Conservation (phyloP, 805 yeast species). For the Candida insectorum region DNA sequence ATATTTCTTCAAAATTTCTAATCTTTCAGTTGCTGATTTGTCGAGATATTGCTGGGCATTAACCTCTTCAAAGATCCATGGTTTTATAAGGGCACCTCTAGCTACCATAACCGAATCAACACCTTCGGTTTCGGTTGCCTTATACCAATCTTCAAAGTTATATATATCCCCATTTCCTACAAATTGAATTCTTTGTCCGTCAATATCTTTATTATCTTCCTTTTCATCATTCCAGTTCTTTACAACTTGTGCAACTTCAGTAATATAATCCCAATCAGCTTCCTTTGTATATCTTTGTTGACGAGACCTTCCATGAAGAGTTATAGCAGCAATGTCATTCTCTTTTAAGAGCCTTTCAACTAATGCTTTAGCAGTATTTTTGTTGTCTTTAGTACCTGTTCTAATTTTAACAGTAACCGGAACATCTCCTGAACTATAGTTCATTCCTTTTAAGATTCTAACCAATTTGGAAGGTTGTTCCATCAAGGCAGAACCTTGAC, state of each 20-base stretch:
- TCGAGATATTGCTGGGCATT: slow-evolving; percentile 87
- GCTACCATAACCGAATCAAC: slow-evolving; percentile 97
- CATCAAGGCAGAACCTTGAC: slow-evolving; percentile 92
- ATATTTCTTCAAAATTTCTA: slow-evolving; percentile 67
- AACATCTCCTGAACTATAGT: slow-evolving; percentile 79
- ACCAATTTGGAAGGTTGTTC: slow-evolving; percentile 82
- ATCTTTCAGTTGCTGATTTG: slow-evolving; percentile 84
- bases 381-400: slow-evolving; percentile 82
- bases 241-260: slow-evolving; percentile 66
- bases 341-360: slow-evolving; percentile 71
- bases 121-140: slow-evolving; percentile 58
- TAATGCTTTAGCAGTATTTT: slow-evolving; percentile 81
- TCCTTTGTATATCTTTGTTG: slow-evolving; percentile 90
- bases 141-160: slow-evolving; percentile 85
- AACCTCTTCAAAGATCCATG: slow-evolving; percentile 97
- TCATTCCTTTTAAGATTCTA: slow-evolving; percentile 84
- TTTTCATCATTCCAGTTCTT: slow-evolving; percentile 54
- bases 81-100: slow-evolving; percentile 95
- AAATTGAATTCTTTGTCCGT: slow-evolving; percentile 66
- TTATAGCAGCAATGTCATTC: slow-evolving; percentile 84
- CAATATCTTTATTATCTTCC: slow-evolving; percentile 59
- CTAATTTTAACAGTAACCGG: slow-evolving; percentile 92
- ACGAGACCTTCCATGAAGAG: slow-evolving; percentile 93
- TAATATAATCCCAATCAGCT: slow-evolving; percentile 91
- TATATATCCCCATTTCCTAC: slow-evolving; percentile 95